Percentiles rank a stretch among this genome's conserved stretches.
These are phyloP conservation scores for Chenopodium berlandieri DNA, from an alignment of 148 eudicot genomes.

Conservation along the genomic window DNA sequence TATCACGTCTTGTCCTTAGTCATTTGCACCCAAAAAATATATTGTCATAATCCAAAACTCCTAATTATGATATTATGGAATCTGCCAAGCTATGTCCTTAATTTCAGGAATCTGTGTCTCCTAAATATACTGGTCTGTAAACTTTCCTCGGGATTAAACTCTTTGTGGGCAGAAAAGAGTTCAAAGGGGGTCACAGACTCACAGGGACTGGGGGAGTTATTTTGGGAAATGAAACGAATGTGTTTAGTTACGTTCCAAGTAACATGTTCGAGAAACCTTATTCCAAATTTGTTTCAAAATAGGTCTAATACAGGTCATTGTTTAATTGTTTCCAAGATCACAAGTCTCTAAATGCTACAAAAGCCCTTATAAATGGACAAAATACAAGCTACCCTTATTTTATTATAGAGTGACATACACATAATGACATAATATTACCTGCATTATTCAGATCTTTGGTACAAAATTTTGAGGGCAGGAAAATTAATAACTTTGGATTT, in stretches of 20 bases:
- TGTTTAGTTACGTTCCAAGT: background rate
- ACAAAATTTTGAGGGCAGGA: background rate
- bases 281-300: background rate
- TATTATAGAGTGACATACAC: background rate
- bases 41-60: background rate
- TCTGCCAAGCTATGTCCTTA: background rate
- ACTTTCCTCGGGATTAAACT: background rate
- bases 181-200: background rate
- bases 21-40: background rate
- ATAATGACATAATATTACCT: background rate
- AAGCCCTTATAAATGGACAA: background rate
- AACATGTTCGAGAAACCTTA: background rate
- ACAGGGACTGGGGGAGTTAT: too few relatives aligned
- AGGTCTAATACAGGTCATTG: background rate
- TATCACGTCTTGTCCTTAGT: background rate
- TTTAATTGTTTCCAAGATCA: conserved; percentile 1
- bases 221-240: background rate
- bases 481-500: background rate
- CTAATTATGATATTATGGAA: background rate
- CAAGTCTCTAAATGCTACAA: background rate
- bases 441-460: background rate
- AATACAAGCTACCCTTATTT: background rate
- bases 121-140: background rate
- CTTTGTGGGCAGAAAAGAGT: background rate
- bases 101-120: background rate